Conservation (phyloP, 495 filamentous ascomycete genomes). For the Talaromyces borbonicus region DNA sequence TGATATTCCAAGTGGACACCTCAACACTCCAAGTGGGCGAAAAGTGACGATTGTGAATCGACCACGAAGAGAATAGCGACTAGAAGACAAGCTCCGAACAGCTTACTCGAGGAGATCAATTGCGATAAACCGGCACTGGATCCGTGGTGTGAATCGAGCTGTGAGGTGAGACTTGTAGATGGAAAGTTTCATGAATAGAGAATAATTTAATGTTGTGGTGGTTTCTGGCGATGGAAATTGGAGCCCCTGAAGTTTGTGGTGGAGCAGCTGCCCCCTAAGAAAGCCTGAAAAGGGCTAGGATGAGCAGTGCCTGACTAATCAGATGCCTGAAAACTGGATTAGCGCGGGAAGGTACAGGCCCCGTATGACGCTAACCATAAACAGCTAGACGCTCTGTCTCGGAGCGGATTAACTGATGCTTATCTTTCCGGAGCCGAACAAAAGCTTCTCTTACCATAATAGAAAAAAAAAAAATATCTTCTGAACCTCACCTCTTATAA, state of each 20-base stretch:
- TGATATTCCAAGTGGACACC: no score
- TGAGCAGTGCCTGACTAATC: constrained; percentile 1
- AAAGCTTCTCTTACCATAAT: no score
- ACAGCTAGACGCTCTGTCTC: background rate
- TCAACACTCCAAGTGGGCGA: no score
- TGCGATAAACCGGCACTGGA: no score
- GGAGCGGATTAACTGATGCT: constrained; percentile 16
- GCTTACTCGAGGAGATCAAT: no score
- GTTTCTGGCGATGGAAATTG: background rate
- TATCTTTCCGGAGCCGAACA: constrained; percentile 7
- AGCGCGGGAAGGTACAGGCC: constrained; percentile 8
- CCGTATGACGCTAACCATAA: constrained; percentile 8
- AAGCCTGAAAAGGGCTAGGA: background rate
- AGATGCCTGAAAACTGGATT: background rate
- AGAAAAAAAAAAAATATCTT: constrained; percentile 4
- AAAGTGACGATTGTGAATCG: no score
- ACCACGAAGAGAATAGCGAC: background rate
- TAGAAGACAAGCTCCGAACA: background rate
- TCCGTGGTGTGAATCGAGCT: no score
- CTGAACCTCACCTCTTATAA: no score
- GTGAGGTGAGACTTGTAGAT: no score
- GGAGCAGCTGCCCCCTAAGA: constrained; percentile 6
- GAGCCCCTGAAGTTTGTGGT: constrained; percentile 10
- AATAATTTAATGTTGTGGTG: no score
- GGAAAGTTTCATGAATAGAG: no score